Evolutionary conservation across 352 stramenopile species (phyloP), one percentile per base, ranked within the genome.

Genomic region (Phytophthora sp.): DNA sequence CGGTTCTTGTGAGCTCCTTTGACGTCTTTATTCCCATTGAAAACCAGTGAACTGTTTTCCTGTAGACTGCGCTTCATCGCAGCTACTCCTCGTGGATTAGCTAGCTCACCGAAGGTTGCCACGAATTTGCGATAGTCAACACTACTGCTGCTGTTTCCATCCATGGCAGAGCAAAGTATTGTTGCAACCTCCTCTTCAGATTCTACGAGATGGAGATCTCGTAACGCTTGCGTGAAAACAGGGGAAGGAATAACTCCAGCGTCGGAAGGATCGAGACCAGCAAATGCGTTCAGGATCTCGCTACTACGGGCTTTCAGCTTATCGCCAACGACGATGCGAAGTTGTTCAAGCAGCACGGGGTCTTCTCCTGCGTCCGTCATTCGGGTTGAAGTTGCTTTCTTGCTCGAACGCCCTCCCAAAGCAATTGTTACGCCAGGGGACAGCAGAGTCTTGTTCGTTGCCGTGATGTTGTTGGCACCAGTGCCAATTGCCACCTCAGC

Each of bases 41-140:
- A 87, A 9, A 90, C 66, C 23, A 87, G 68, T 43, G 81, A 90
- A 37, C 74, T 86, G 66, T 90, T 90, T 49, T 90, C 81, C 17
- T 82, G 67, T 31, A 82, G 31, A 13, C 62, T 51, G 11, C 75
- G 66, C 35, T 66, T 77, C 35, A 79, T 66, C 2, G 54, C 28
- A 39, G 44, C 42, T 4, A 27, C 20, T 31, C 62, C 57, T 32
- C 34, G 43, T 18, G 32, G 39, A 37, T 51, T 42, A 2, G 42
- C 60, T 18, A 76, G 67, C 21, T 92, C 79, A 1, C 77, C 79
- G 66, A 88, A 92, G 21, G 67, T 66, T 11, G 54, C 51, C n/a
- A 91, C 77, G 55, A 92, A 91, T 56, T 84, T 79, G 54, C 58
- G 54, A 46, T 88, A 88, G 55, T 91, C 79, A 30, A 92, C 68